A percentile compares a stretch with the other conserved stretches of the same genome.
phyloP scores from a whole-genome alignment of 805 yeast species.

The Lipomyces yamanashiensis region DNA sequence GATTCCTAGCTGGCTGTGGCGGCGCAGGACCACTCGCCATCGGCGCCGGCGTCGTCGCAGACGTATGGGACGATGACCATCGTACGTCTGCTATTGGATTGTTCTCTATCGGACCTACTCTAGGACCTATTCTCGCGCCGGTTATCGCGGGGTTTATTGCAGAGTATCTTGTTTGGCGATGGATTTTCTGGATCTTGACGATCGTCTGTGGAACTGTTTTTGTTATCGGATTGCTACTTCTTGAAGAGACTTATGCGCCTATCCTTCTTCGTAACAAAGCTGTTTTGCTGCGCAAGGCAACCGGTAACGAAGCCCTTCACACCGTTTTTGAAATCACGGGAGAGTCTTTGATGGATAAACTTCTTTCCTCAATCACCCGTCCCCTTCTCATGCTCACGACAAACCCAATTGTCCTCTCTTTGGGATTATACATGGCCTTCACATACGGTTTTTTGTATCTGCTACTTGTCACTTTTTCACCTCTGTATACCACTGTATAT shows the following conservation, averaged over 20 bases:
- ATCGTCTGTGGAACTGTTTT: slow-evolving; percentile 41
- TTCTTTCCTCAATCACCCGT: slow-evolving; percentile 49
- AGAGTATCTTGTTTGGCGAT: slow-evolving; percentile 55
- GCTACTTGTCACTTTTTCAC: slow-evolving; percentile 74
- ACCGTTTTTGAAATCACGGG: slow-evolving; percentile 54
- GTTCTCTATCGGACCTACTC: slow-evolving; percentile 43
- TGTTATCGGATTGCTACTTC: slow-evolving; percentile 20
- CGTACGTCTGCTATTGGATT: slow-evolving; percentile 56
- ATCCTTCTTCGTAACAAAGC: slow-evolving; percentile 48
- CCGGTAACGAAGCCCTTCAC: slow-evolving; percentile 51
- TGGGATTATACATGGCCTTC: slow-evolving; percentile 48
- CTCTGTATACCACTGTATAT: slow-evolving; percentile 66
- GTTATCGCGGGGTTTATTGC: slow-evolving; percentile 57
- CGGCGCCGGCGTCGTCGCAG: slow-evolving; percentile 72
- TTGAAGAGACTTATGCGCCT: slow-evolving; percentile 74
- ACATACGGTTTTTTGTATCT: slow-evolving; percentile 56
- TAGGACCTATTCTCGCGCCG: slow-evolving; percentile 77
- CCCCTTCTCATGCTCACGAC: slow-evolving; percentile 44
- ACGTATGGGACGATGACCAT: slow-evolving; percentile 56
- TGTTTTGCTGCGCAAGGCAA: slow-evolving; percentile 57
- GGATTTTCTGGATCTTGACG: slow-evolving; percentile 53
- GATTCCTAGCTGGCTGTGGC: slow-evolving; percentile 68
- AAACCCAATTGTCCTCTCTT: slow-evolving; percentile 48
- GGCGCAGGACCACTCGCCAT: slow-evolving; percentile 71
- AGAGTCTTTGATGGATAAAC: slow-evolving; percentile 49